Conservation (phyloP, 2,329 filamentous ascomycete species). For the Curvularia lunata region DNA sequence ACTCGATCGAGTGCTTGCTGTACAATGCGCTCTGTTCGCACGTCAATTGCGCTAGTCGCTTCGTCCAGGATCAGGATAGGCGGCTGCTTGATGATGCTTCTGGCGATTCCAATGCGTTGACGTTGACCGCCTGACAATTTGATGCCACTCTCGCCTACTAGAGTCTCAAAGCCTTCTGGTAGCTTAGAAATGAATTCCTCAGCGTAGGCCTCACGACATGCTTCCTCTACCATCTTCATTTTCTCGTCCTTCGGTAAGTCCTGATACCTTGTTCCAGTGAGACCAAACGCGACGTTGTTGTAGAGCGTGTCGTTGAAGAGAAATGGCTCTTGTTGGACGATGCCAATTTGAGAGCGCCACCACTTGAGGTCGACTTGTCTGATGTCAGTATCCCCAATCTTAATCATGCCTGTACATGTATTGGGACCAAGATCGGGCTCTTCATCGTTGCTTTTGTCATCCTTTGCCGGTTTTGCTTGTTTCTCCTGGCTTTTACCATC, state of each 20-base stretch:
- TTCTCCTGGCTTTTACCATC: constrained; percentile 2
- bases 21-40: constrained; percentile 61
- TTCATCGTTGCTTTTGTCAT: constrained; percentile 20
- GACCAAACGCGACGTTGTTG: constrained; percentile 49
- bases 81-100: constrained; percentile 71
- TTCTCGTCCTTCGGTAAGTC: constrained; percentile 63
- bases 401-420: constrained; percentile 43
- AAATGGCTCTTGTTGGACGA: constrained; percentile 52
- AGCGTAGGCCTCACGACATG: constrained; percentile 49
- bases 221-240: constrained; percentile 57
- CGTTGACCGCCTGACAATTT: constrained; percentile 84
- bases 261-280: constrained; percentile 55
- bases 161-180: constrained; percentile 70
- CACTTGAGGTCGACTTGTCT: constrained; percentile 48
- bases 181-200: constrained; percentile 48
- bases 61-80: constrained; percentile 75
- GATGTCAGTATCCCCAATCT: constrained; percentile 38
- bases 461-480: not conserved
- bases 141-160: constrained; percentile 77
- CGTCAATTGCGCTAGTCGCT: constrained; percentile 72
- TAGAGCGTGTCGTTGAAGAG: constrained; percentile 51
- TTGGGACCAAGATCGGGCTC: constrained; percentile 34
- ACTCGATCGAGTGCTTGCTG: constrained; percentile 65
- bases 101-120: constrained; percentile 79
- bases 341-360: constrained; percentile 56